Base-by-base conservation (phyloP, 2,329 filamentous ascomycete species). In the Fusarium nodosum region DNA sequence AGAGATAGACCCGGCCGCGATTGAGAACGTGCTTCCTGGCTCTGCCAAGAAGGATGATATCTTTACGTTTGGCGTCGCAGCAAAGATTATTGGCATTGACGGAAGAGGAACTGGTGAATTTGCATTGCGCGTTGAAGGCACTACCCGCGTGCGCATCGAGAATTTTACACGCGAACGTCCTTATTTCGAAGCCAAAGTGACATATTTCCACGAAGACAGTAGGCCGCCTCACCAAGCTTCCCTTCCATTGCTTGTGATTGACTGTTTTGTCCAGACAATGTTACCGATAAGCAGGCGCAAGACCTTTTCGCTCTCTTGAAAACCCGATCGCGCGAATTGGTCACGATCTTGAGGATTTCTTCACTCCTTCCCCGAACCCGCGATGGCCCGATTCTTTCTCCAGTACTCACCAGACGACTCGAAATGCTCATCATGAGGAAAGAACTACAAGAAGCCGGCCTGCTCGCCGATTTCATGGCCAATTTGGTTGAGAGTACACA, bases 401-500 rank as follows among this genome's bases (percentile, higher is more conserved):
- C 95, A 1, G 83, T 95, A n/a, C 86, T 98, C 54, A 93, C 93
- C 1, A 89, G 94, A 52, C 89, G 94, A 54, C 87, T 99, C 44
- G 94, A 98, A 75, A 82, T 94, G 55, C 96, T 93, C 79, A 97
- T 99, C 68, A 86, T 90, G 33, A 90, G 91, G 78, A 97, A 96
- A 77, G 90, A 93, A 62, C 79, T 96, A 52, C 85, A 88, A 42
- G 94, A 98, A 72, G 94, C 94, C 2, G 95, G 95, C 3, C 83
- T 89, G 11, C 85, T 99, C 12, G 95, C 96, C 9, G 96, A 99
- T 78, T 98, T 98, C 78, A 97, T 99, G 93, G 91, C 93, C 39
- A 97, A 97, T 77, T 87, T 98, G 26, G 88, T 97, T 4, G 93
- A 97, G 68, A 90, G 92, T 52, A 91, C 89, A 12, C 92, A 97